Base-by-base conservation (phyloP, 768 basidiomycete genomes). In the Cyclocybe aegerita region DNA sequence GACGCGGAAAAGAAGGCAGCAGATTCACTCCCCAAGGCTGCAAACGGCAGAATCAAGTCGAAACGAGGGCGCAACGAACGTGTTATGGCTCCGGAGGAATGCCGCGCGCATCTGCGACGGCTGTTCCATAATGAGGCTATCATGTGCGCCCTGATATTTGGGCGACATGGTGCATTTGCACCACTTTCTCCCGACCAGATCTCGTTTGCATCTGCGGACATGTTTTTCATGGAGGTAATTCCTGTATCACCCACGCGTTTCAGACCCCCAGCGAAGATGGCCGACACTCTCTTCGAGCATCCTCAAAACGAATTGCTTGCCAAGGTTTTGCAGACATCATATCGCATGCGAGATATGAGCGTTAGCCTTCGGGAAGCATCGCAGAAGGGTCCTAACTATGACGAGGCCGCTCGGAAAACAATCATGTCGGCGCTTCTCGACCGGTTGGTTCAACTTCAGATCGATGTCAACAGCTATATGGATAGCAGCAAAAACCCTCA, bases 381-480 rank as follows among this genome's bases (percentile, higher is more conserved):
- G 4, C 72, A 75, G 42, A 90, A 93, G 65, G 70, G 68, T 1
- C 73, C 80, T 2, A 68, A 69, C 35, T 71, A 71, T 52, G 81
- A 89, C 59, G 78, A 80, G 34, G 64, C 63, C 9, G 58, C 74
- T 12, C 74, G 82, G 37, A 77, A 75, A 58, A 77, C 78, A 50
- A 67, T 89, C 6, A 80, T 93, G 65, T 77, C 80, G 14, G 65
- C 75, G 31, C 77, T 99, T 15, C 73, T 98, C 46, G 92, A 94
- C 58, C 71, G 85, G 7, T 69, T 99, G 40, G 82, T 97, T 44
- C 91, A 95, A 65, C 81, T 98, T 5, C 97, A 99, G 66, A 76
- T 90, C 46, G 90, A 96, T 53, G 94, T 98, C 53, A 98, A 98
- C 66, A 91, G 90, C 66, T 96, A 98, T 70, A 88, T 99, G 70